Evolutionary conservation across 208 protist genomes (phyloP).

Genomic region (Leishmania braziliensis): DNA sequence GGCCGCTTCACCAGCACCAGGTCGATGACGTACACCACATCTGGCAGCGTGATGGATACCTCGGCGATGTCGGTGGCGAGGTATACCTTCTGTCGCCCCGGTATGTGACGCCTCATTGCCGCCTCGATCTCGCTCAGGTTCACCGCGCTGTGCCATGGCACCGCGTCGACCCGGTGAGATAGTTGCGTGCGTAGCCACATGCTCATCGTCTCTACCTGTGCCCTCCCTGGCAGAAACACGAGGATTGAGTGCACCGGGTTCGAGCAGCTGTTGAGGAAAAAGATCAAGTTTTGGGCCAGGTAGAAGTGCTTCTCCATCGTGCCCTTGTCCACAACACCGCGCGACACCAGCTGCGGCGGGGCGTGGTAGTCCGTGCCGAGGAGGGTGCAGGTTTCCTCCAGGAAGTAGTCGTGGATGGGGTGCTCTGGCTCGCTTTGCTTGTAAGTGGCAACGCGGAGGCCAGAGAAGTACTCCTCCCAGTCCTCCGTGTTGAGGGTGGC

Average conservation of each 20-base stretch:
- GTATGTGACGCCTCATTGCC: constrained; percentile 79
- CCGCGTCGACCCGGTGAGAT: constrained; percentile 60
- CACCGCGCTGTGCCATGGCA: constrained; percentile 86
- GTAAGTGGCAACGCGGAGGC: constrained; percentile 77
- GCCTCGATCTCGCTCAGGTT: constrained; percentile 90
- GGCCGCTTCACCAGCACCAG: constrained; percentile 86
- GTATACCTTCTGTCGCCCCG: constrained; percentile 91
- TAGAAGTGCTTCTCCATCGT: constrained; percentile 68
- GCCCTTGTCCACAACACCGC: constrained; percentile 50
- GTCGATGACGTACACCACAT: constrained; percentile 96
- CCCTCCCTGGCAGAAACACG: constrained; percentile 93
- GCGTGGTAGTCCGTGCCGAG: constrained; percentile 61
- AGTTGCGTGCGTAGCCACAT: constrained; percentile 60
- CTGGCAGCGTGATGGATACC: constrained; percentile 94
- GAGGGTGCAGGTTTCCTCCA: constrained; percentile 78
- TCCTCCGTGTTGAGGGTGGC: constrained; percentile 90
- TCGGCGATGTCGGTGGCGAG: constrained; percentile 70
- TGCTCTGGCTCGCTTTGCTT: constrained; percentile 74
- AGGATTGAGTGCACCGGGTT: constrained; percentile 82
- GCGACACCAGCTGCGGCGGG: constrained; percentile 31
- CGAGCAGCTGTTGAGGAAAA: constrained; percentile 59
- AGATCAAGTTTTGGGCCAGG: constrained; percentile 63
- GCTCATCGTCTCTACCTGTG: constrained; percentile 64
- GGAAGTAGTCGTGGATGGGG: constrained; percentile 86
- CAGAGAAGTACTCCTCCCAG: constrained; percentile 88